These are phyloP conservation scores for Aspergillus conjunctus DNA, from an alignment of 495 filamentous ascomycete genomes.

Conservation along the genomic window DNA sequence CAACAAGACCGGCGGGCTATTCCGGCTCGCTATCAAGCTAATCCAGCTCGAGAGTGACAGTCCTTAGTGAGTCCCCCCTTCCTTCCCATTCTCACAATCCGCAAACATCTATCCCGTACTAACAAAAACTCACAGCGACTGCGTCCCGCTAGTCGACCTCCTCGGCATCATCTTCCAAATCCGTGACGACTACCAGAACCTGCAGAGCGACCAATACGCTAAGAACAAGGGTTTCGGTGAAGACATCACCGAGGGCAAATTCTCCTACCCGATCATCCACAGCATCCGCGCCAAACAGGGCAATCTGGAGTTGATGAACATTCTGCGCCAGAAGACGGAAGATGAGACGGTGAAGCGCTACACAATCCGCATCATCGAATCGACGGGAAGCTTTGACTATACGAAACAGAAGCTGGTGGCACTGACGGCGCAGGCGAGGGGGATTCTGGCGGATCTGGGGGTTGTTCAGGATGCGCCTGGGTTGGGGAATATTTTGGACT, in stretches of 20 bases:
- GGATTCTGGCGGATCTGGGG: neutral
- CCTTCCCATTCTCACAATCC: no score
- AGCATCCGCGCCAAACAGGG: conserved; percentile 70
- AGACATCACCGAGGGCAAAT: conserved; percentile 92
- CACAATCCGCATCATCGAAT: neutral
- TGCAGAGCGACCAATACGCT: conserved; percentile 63
- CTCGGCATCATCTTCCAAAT: conserved; percentile 89
- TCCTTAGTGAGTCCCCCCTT: no score
- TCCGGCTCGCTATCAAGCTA: conserved; percentile 84
- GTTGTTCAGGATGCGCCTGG: neutral
- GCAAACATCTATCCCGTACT: no score
- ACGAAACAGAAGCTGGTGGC: neutral
- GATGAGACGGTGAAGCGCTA: conserved; percentile 73
- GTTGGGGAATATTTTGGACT: conserved; percentile 1
- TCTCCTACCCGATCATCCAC: conserved; percentile 90
- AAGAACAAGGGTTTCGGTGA: conserved; percentile 85
- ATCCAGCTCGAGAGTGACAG: conserved; percentile 58
- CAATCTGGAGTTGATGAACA: conserved; percentile 78
- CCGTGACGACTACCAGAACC: conserved; percentile 86
- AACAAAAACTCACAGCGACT: conserved; percentile 43
- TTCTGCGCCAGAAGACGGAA: conserved; percentile 75
- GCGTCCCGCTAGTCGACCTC: conserved; percentile 74
- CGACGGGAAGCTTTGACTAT: conserved; percentile 10
- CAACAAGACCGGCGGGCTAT: conserved; percentile 91
- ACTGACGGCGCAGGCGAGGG: neutral